A percentile compares a stretch with the other conserved stretches of the same genome.
phyloP scores from a whole-genome alignment of 2,329 filamentous ascomycete species.

The Endocalyx cinctus region DNA sequence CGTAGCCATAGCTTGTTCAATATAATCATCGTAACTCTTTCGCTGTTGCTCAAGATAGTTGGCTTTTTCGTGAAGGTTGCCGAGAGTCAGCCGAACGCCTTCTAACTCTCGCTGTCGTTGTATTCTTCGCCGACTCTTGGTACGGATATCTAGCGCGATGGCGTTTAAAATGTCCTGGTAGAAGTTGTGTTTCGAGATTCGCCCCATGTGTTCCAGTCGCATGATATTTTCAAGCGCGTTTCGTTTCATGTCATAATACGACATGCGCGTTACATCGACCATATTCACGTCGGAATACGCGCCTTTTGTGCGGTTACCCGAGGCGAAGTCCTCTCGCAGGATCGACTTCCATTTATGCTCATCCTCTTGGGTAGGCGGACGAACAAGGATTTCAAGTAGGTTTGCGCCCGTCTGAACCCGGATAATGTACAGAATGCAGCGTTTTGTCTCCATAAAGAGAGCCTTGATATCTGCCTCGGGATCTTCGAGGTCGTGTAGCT shows the following conservation, averaged over 20 bases:
- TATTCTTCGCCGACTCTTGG: conserved; percentile 88
- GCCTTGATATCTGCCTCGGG: conserved; percentile 89
- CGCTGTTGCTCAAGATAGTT: conserved; percentile 90
- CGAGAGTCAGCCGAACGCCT: conserved; percentile 69
- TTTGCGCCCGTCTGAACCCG: conserved; percentile 88
- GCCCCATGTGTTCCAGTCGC: conserved; percentile 77
- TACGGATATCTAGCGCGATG: conserved; percentile 93
- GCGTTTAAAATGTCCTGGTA: conserved; percentile 98
- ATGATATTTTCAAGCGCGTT: conserved; percentile 93
- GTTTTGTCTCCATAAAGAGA: conserved; percentile 96
- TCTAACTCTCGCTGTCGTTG: conserved; percentile 91
- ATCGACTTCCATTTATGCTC: conserved; percentile 82
- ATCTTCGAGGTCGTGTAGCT: conserved; percentile 85
- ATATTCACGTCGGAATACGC: conserved; percentile 90
- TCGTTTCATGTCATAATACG: conserved; percentile 87
- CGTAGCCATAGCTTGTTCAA: conserved; percentile 96
- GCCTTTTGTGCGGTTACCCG: conserved; percentile 64
- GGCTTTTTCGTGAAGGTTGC: conserved; percentile 78
- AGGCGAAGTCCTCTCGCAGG: conserved; percentile 74
- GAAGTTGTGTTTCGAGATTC: conserved; percentile 83
- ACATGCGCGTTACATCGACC: conserved; percentile 83
- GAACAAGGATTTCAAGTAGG: conserved; percentile 92
- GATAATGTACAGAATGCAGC: conserved; percentile 96
- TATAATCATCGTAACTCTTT: conserved; percentile 98
- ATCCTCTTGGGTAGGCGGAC: conserved; percentile 80